These are phyloP conservation scores for Plectosphaerella sp. DNA, from an alignment of 2,329 filamentous ascomycete species.

Conservation along the genomic window DNA sequence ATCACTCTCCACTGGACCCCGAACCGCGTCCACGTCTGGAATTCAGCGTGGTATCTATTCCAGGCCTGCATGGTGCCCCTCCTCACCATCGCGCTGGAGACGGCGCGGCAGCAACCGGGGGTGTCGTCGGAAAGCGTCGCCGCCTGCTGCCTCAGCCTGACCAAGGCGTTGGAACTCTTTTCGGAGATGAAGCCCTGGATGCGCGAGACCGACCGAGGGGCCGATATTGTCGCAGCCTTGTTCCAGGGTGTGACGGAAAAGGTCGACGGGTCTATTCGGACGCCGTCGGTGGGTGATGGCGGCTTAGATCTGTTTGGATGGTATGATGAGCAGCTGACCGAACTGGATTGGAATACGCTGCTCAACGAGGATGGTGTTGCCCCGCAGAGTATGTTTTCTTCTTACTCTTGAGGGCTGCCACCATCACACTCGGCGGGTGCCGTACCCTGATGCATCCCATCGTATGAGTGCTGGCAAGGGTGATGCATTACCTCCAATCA, in stretches of 20 bases:
- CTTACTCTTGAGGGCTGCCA: not conserved
- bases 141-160: conserved; percentile 16
- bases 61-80: conserved; percentile 24
- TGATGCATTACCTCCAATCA: too few species aligned
- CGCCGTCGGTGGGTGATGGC: conserved; percentile 16
- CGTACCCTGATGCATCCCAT: too few species aligned
- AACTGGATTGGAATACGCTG: conserved; percentile 20
- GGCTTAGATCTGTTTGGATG: conserved; percentile 19
- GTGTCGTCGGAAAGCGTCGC: conserved; percentile 5
- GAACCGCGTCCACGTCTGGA: conserved; percentile 25
- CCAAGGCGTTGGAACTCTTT: conserved; percentile 18
- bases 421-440: too few species aligned
- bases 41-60: conserved; percentile 25
- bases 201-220: conserved; percentile 18
- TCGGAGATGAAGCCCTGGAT: conserved; percentile 22
- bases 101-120: not conserved
- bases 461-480: too few species aligned
- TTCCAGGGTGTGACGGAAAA: conserved; percentile 18
- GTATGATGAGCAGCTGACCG: conserved; percentile 21
- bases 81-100: conserved; percentile 21
- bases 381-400: not conserved
- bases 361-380: conserved; percentile 14
- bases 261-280: conserved; percentile 13
- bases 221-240: conserved; percentile 19
- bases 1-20: conserved; percentile 25